A percentile compares a stretch with the other conserved stretches of the same genome.
Conservation (phyloP, 179 eudicot genomes). For the Amaranthus tricolor region DNA sequence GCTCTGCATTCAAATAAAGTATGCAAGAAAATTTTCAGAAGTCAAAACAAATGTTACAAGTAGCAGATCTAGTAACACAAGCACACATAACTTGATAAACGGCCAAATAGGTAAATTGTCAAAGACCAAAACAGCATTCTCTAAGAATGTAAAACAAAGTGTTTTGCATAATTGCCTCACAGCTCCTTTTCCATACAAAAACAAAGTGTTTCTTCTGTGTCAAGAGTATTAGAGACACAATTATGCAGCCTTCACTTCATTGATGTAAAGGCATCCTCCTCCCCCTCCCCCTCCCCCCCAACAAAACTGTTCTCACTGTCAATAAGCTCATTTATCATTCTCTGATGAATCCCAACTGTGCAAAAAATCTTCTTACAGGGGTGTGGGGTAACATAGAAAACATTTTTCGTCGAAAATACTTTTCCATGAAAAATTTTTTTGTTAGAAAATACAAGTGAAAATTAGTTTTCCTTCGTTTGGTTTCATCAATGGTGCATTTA, state of each 20-base stretch:
- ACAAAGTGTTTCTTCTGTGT: neutral
- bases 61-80: neutral
- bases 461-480: too few species aligned
- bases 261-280: too few species aligned
- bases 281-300: too few species aligned
- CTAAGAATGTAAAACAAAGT: neutral
- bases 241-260: neutral
- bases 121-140: neutral
- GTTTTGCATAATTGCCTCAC: neutral
- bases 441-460: too few species aligned
- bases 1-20: slow-evolving; percentile 40
- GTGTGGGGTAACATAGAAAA: too few species aligned
- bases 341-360: too few species aligned
- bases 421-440: too few species aligned
- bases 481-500: too few species aligned
- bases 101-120: neutral
- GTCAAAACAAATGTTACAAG: neutral
- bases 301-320: too few species aligned
- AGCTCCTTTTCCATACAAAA: neutral
- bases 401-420: too few species aligned
- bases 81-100: neutral
- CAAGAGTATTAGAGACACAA: neutral
- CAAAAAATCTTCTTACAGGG: too few species aligned
- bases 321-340: too few species aligned
- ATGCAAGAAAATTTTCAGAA: slow-evolving; percentile 1